Conservation (phyloP, 306 rosid genomes). For the Casuarina cunninghamiana region DNA sequence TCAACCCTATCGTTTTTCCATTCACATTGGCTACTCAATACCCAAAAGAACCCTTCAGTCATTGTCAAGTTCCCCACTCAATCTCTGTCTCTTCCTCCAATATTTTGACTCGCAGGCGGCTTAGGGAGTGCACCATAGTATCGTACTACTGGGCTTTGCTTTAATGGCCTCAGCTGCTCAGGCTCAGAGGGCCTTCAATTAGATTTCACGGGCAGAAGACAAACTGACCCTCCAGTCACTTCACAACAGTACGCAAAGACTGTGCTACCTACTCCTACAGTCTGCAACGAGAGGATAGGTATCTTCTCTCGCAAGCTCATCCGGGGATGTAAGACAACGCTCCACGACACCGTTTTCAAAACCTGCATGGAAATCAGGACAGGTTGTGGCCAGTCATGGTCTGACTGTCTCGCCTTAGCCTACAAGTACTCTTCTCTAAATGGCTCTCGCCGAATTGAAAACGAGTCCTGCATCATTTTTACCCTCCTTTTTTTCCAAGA, state of each 20-base stretch:
- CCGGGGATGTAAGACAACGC: neutral
- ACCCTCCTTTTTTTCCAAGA: no score
- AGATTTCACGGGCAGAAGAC: conserved; percentile 59
- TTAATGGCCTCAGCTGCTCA: conserved; percentile 19
- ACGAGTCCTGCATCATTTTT: no score
- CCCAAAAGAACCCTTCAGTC: conserved; percentile 24
- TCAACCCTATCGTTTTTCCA: conserved; percentile 32
- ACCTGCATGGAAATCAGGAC: neutral
- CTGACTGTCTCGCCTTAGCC: neutral
- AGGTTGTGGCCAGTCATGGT: conserved; percentile 3
- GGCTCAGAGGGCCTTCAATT: conserved; percentile 30
- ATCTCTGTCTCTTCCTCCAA: conserved; percentile 3
- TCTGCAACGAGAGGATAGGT: conserved; percentile 17
- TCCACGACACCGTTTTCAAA: conserved; percentile 33
- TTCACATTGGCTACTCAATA: conserved; percentile 14
- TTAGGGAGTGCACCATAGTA: conserved; percentile 34
- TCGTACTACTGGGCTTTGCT: conserved; percentile 35
- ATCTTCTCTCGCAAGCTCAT: neutral
- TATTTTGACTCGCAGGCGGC: conserved; percentile 30
- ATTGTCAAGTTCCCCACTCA: neutral
- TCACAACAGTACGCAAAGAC: conserved; percentile 57
- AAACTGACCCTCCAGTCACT: conserved; percentile 69
- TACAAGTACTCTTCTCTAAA: neutral
- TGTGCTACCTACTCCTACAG: conserved; percentile 45
- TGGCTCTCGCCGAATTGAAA: no score